A percentile compares a stretch with the other conserved stretches of the same genome.
Evolutionary conservation across 2,329 filamentous ascomycete genomes (phyloP).

Genomic region (Xylaria sp.): DNA sequence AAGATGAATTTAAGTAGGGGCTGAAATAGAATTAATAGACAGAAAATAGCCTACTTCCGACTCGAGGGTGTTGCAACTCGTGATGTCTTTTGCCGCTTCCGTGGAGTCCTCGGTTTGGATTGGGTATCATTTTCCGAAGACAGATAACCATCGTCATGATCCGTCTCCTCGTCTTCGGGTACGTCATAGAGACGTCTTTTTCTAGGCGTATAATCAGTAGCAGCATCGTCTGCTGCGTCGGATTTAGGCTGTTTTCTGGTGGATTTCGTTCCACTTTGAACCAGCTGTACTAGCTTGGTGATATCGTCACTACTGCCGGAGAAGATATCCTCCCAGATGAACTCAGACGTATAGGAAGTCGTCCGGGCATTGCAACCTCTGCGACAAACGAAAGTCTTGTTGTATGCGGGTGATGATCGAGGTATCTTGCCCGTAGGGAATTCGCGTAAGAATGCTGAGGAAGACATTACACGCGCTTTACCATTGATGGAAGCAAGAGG

Average conservation of each 20-base stretch:
- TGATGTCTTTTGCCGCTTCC: slow-evolving; percentile 64
- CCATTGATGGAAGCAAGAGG: slow-evolving; percentile 90
- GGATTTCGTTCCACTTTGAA: slow-evolving; percentile 78
- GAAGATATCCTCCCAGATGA: slow-evolving; percentile 89
- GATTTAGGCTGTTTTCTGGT: slow-evolving; percentile 62
- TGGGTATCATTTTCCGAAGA: slow-evolving; percentile 51
- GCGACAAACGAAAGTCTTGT: slow-evolving; percentile 90
- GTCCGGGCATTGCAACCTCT: slow-evolving; percentile 90
- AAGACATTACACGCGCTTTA: slow-evolving; percentile 82
- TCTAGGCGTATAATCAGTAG: slow-evolving; percentile 29
- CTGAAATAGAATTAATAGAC: not conserved
- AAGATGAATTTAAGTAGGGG: not conserved
- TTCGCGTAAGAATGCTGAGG: slow-evolving; percentile 70
- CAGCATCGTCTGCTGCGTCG: slow-evolving; percentile 48
- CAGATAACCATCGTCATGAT: slow-evolving; percentile 47
- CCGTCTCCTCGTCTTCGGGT: slow-evolving; percentile 38
- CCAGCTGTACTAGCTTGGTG: slow-evolving; percentile 69
- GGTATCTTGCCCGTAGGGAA: slow-evolving; percentile 82
- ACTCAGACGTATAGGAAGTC: slow-evolving; percentile 90
- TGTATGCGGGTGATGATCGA: slow-evolving; percentile 76
- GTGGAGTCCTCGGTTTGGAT: slow-evolving; percentile 59
- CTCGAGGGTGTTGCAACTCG: slow-evolving; percentile 57
- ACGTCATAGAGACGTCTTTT: slow-evolving; percentile 30
- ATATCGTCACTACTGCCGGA: slow-evolving; percentile 72
- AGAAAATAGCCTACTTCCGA: slow-evolving; percentile 53